These are phyloP conservation scores for Alternaria consortialis DNA, from an alignment of 2,329 filamentous ascomycete species.

Conservation along the genomic window DNA sequence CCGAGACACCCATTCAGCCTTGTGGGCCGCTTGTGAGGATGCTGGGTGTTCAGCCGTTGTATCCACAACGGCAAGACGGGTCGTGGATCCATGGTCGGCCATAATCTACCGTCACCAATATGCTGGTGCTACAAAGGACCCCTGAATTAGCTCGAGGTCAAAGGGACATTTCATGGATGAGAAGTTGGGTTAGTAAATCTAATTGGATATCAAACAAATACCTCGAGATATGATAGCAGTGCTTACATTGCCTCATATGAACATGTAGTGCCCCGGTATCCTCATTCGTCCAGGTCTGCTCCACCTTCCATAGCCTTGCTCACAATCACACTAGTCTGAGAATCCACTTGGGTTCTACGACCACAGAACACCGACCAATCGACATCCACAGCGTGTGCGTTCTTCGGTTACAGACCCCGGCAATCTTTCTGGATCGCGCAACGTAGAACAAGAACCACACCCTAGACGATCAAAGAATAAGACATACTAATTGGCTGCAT, in stretches of 20 bases:
- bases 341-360: not conserved
- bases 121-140: not conserved
- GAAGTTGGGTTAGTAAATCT: not conserved
- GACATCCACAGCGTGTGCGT: not conserved
- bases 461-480: not conserved
- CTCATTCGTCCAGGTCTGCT: not conserved
- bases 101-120: slow-evolving; percentile 12
- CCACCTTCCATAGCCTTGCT: not conserved
- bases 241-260: slow-evolving; percentile 3
- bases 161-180: not conserved
- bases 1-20: slow-evolving; percentile 7
- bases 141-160: slow-evolving; percentile 11
- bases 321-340: not conserved
- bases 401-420: not conserved
- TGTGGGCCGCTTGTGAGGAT: not conserved
- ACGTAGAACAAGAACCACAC: not conserved
- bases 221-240: not conserved
- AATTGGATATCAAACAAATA: not conserved
- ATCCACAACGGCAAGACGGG: slow-evolving; percentile 14
- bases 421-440: not conserved
- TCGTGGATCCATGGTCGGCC: slow-evolving; percentile 1
- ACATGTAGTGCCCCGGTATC: not conserved
- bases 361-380: not conserved
- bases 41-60: slow-evolving; percentile 9
- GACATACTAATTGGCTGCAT: not conserved